phyloP scores from a whole-genome alignment of 129 eudicot species.

The Pseudognaphalium luteoalbum region DNA sequence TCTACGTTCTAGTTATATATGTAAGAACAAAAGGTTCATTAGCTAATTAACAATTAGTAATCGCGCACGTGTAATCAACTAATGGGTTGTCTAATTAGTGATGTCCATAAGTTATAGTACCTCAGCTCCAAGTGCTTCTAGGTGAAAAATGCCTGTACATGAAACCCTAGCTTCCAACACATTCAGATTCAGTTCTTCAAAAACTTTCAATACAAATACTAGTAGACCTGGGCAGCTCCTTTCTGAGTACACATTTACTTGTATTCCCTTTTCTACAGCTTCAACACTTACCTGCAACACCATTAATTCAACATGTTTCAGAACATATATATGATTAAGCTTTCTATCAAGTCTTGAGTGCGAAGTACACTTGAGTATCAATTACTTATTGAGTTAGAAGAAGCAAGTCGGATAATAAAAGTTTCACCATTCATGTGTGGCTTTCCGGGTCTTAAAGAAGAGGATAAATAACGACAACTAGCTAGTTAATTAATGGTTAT shows the following conservation, averaged over 20 bases:
- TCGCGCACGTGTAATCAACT: not conserved
- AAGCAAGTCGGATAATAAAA: not conserved
- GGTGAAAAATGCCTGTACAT: constrained; percentile 72
- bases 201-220: constrained; percentile 64
- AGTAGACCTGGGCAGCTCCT: constrained; percentile 80
- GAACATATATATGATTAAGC: not conserved
- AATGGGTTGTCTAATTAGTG: not conserved
- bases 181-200: constrained; percentile 76
- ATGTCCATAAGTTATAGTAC: constrained; percentile 34
- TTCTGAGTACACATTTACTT: constrained; percentile 62
- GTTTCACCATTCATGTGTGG: not conserved
- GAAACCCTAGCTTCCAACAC: constrained; percentile 94
- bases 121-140: constrained; percentile 82
- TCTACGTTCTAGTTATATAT: not conserved
- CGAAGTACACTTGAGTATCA: no score
- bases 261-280: constrained; percentile 84
- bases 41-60: not conserved
- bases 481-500: not conserved
- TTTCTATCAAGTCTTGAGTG: no score
- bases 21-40: not conserved
- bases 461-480: constrained; percentile 1
- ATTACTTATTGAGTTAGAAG: not conserved
- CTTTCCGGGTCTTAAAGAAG: not conserved
- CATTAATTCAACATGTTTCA: constrained; percentile 11
- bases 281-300: constrained; percentile 70